These are phyloP conservation scores for Metarhizium rileyi DNA, from an alignment of 2,329 filamentous ascomycete genomes.

Conservation along the genomic window DNA sequence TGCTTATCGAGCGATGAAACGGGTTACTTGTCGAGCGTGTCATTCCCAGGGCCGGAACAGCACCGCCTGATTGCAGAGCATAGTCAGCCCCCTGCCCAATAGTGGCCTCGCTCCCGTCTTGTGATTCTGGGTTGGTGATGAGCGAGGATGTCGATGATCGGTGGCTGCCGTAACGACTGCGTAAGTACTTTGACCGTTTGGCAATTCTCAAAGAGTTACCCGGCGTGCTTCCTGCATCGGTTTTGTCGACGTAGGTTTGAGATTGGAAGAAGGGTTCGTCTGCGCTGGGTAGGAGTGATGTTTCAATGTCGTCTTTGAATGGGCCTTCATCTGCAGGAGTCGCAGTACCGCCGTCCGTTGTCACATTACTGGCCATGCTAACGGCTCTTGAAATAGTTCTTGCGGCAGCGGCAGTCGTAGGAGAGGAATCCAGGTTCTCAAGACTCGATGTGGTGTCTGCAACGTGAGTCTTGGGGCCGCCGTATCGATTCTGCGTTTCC, in stretches of 20 bases:
- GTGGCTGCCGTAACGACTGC: slow-evolving; percentile 47
- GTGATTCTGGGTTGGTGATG: slow-evolving; percentile 40
- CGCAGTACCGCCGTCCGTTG: not conserved
- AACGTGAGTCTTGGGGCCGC: slow-evolving; percentile 18
- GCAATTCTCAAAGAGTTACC: slow-evolving; percentile 34
- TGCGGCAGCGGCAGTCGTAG: slow-evolving; percentile 44
- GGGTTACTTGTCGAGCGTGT: slow-evolving; percentile 41
- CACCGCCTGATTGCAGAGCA: slow-evolving; percentile 72
- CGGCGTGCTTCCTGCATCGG: slow-evolving; percentile 37
- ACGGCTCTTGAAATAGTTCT: slow-evolving; percentile 43
- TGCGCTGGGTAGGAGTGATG: slow-evolving; percentile 19
- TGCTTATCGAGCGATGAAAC: slow-evolving; percentile 68
- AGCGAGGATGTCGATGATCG: slow-evolving; percentile 53
- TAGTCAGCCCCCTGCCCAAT: slow-evolving; percentile 62
- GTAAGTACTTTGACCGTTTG: slow-evolving; percentile 46
- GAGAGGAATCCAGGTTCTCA: slow-evolving; percentile 46
- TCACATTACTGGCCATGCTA: slow-evolving; percentile 31
- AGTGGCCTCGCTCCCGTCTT: slow-evolving; percentile 63
- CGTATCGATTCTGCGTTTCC: slow-evolving; percentile 1
- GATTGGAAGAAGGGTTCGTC: slow-evolving; percentile 21
- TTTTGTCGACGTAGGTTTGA: slow-evolving; percentile 20
- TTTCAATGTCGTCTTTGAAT: slow-evolving; percentile 17
- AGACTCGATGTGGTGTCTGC: slow-evolving; percentile 39
- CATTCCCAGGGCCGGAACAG: slow-evolving; percentile 46
- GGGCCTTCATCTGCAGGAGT: slow-evolving; percentile 10